These are phyloP conservation scores for Mortierella claussenii DNA, from an alignment of 192 early-diverging fungal species.

Conservation along the genomic window DNA sequence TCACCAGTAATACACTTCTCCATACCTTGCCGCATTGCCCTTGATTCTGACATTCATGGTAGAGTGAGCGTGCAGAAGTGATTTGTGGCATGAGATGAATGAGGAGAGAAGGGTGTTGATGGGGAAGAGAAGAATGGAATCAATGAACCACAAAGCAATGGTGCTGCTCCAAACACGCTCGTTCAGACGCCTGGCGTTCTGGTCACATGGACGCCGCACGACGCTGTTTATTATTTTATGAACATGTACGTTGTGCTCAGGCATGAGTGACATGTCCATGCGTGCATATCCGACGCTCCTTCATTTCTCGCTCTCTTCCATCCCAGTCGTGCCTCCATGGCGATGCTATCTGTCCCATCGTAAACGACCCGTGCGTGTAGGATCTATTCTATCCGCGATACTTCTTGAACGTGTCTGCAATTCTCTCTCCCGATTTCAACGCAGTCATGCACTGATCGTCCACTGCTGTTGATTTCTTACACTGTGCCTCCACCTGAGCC, in stretches of 20 bases:
- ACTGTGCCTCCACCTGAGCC: slow-evolving; percentile 56
- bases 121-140: neutral
- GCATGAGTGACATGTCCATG: no score
- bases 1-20: no score
- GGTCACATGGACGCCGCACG: no score
- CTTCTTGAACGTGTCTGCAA: slow-evolving; percentile 60
- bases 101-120: neutral
- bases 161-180: no score
- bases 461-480: slow-evolving; percentile 56
- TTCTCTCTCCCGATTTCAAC: slow-evolving; percentile 55
- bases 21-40: slow-evolving; percentile 54
- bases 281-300: no score
- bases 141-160: neutral
- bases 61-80: slow-evolving; percentile 25
- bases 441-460: slow-evolving; percentile 66
- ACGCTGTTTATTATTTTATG: no score
- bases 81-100: slow-evolving; percentile 10
- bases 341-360: neutral
- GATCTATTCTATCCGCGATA: slow-evolving; percentile 47
- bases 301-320: no score
- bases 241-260: no score
- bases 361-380: neutral
- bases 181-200: no score
- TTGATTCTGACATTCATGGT: slow-evolving; percentile 48
- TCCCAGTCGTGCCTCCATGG: no score